Base-by-base conservation (phyloP, 768 basidiomycete species). In the Mycena venus region DNA sequence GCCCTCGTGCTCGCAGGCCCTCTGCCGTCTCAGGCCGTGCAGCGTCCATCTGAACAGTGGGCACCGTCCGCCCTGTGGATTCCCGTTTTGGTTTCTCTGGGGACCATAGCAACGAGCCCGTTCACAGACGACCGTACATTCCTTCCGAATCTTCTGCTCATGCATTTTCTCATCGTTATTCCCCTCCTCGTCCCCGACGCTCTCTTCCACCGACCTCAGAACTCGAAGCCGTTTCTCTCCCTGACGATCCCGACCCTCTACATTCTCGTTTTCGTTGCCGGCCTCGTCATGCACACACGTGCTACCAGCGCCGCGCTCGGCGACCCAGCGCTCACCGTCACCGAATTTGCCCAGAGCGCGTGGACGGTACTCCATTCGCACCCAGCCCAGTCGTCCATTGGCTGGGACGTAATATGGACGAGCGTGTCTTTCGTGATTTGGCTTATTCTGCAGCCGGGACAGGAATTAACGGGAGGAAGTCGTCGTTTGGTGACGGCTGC, bases 371-470 rank as follows among this genome's bases (percentile, higher is more conserved):
- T 91, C 12, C 80, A 88, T 64, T 82, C 84, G 1, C 90, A 92
- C 78, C 91, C 92, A 2, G 92, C 92, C 6, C 91, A 92, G 79
- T 85, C 89, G 1, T 91, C 90, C 14, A 92, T 93, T 40, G 90
- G 91, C 7, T 90, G 90, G 87, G 92, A 93, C 64, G 87, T 91
- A 12, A 78, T 93, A 9, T 92, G 91, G 90, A 89, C 90, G 17
- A 86, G 79, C 23, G 38, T 82, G 1, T 88, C 88, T 0, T 86
- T 88, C 49, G 47, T 84, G 11, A 73, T 81, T 0, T 90, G 88
- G 89, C 12, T 66, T 15, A 27, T 61, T 8, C 23, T 74, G 56
- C 63, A 51, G 38, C 55, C 61, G 11, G 59, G 9, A 12, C 63
- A 66, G 56, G 59, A 68, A 8, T 17, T 29, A 9, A 12, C 23